Evolutionary conservation across 148 eudicot genomes (phyloP), one percentile per base, ranked within the genome.

Genomic region (Pouteria glomerata): DNA sequence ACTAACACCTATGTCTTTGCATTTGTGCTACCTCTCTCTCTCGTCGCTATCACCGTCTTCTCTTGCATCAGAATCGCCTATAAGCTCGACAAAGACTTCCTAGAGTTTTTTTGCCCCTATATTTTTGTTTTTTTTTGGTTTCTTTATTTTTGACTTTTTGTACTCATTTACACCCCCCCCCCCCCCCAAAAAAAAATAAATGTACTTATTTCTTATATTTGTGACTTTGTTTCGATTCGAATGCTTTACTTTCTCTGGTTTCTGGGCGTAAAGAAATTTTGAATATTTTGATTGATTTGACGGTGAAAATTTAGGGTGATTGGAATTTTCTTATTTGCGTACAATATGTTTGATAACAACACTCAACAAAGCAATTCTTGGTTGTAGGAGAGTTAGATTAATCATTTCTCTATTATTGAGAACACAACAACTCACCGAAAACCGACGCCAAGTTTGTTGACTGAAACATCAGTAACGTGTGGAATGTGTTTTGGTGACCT

Each of bases 21-120:
- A 1, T 83, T 93, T 52, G 79, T 84, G 0, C 79, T 93, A 30
- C 98, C 98, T 0, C 75, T 93, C 66, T 85, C 96, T 76, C 96
- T 93, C 67, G 82, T 93, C 66, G 91, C 80, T 21, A 57, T 85
- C 35, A 93, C 98, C 26, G 79, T 83, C 63, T 78, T 90, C 71
- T 67, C 91, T 34, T 82, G 96, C 47, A 66, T 79, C 33, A 75
- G 79, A 68, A 80, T 92, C 33, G 88, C 86, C 21, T 87, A 86
- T 75, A 77, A 76, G 71, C 98, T 92, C 45, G 98, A 92, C 74
- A 66, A 80, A 63, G 87, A 90, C 63, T 92, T 86, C 72, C 85
- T 90, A 19, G 90, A 88, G 62, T 1, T 69, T 2, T 42, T 14
- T 30, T 14, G 6, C 8, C 35, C n/a, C n/a, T n/a, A n/a, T n/a